Base-by-base conservation (phyloP, 345 rosid species). In the Brassica rapa region DNA sequence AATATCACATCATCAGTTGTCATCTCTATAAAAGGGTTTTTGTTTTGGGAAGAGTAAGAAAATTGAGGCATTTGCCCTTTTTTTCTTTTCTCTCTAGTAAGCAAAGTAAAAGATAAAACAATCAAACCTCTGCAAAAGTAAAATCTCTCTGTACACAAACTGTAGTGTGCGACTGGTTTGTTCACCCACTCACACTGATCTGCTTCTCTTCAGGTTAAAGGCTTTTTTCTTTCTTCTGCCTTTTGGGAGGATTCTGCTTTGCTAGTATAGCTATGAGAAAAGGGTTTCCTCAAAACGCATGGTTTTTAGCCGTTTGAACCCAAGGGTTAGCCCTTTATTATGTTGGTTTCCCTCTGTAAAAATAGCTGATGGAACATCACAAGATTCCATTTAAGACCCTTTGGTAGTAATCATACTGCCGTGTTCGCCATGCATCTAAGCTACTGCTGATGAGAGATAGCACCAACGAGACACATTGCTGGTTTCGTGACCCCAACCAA, bases 401-500 rank as follows among this genome's bases (percentile, higher is more conserved):
- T 83, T 95, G 99, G 82, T 95, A 95, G 81, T 95, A 95, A 84
- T 95, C 99, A 57, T 95, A 95, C 37, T 95, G 99, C 37, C 99
- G 87, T n/a, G 98, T 93, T 78, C 99, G 84, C 99, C 99, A 95
- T n/a, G 99, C 99, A 88, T 95, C 99, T 86, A 95, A 82, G 84
- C 98, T 95, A 84, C 93, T 93, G 82, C 98, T 89, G 85, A 95
- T 95, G 53, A 95, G 90, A 73, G 98, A 91, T 19, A 95, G 98
- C 83, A 95, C 98, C 92, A 90, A 84, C 27, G 99, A 95, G 33
- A 95, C 99, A 57, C 98, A 95, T 89, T 95, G 99, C 99, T 95
- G 92, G 30, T 77, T 67, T 65, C 11, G 62, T 35, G 68, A 66
- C 60, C 63, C 62, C 9, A 2, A 62, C 14, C 1, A 62, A 24